Conservation (phyloP, 768 basidiomycete species). For the Mycena capillaripes region DNA sequence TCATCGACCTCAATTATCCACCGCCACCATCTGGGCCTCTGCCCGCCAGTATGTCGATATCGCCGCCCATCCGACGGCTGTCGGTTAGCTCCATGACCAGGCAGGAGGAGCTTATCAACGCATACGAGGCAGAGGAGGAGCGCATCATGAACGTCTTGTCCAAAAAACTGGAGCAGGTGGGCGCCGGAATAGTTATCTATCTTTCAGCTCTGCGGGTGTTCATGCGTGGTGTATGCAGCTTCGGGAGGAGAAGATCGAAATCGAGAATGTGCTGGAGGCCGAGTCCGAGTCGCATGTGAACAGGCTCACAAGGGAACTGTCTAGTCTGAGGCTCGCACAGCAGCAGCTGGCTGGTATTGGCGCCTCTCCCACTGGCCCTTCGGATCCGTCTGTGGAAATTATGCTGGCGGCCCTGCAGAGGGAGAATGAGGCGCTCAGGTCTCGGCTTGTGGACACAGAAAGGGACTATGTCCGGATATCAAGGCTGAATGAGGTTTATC, state of each 20-base stretch:
- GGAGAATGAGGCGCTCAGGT: conserved; percentile 84
- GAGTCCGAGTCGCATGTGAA: conserved; percentile 92
- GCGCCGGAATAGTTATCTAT: conserved; percentile 31
- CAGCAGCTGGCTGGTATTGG: conserved; percentile 55
- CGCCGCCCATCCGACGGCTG: conserved; percentile 73
- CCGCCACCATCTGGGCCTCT: conserved; percentile 20
- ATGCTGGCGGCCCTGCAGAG: conserved; percentile 82
- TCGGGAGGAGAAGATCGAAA: conserved; percentile 85
- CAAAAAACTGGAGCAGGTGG: conserved; percentile 86
- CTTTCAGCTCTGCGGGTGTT: background rate
- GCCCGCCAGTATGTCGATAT: conserved; percentile 51
- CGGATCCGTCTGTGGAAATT: conserved; percentile 63
- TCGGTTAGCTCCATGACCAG: conserved; percentile 69
- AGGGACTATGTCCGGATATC: conserved; percentile 81
- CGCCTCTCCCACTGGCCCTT: conserved; percentile 41
- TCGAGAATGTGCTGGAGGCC: conserved; percentile 87
- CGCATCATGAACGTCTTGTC: conserved; percentile 88
- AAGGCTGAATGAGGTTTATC: conserved; percentile 85
- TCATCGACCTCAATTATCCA: background rate
- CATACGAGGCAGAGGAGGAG: conserved; percentile 92
- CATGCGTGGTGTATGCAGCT: conserved; percentile 58
- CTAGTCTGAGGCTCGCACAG: conserved; percentile 70
- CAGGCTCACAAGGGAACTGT: conserved; percentile 77
- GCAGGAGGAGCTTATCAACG: conserved; percentile 87
- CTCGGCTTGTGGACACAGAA: conserved; percentile 79